These are phyloP conservation scores for Volvox carteri DNA, from an alignment of 163 green algal genomes.

Conservation along the genomic window DNA sequence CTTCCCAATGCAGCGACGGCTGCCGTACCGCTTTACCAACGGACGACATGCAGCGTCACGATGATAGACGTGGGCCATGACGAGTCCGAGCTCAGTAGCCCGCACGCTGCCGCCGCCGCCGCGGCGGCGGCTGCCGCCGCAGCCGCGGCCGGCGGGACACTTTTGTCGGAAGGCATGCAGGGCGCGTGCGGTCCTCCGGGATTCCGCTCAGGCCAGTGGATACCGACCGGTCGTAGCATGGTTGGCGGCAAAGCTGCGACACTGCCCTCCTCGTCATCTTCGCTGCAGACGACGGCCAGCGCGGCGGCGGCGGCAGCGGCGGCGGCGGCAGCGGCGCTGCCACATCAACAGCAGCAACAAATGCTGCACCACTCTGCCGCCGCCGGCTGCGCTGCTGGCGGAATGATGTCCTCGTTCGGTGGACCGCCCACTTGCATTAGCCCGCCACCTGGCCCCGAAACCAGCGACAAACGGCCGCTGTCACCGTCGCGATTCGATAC, in stretches of 20 bases:
- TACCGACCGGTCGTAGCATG: too few relatives aligned
- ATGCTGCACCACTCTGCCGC: background rate
- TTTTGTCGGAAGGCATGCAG: background rate
- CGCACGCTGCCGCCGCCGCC: background rate
- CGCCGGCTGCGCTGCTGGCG: background rate
- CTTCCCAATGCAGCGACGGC: background rate
- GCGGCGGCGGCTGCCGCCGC: background rate
- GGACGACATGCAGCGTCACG: slow-evolving; percentile 26
- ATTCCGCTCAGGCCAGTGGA: too few relatives aligned
- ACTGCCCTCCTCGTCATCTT: background rate
- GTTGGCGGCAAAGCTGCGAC: too few relatives aligned
- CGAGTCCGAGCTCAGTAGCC: background rate
- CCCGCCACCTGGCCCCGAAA: background rate
- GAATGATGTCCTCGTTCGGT: background rate
- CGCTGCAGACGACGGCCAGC: background rate
- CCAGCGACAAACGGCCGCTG: background rate
- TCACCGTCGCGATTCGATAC: background rate
- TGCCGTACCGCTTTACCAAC: background rate
- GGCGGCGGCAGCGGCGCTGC: background rate
- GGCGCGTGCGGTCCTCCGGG: too few relatives aligned
- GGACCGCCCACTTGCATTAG: background rate
- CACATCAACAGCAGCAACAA: background rate
- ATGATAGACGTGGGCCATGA: slow-evolving; percentile 48
- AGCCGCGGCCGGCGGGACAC: background rate
- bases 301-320: background rate